These are phyloP conservation scores for Cystoderma amianthinum DNA, from an alignment of 768 basidiomycete species.

Conservation along the genomic window DNA sequence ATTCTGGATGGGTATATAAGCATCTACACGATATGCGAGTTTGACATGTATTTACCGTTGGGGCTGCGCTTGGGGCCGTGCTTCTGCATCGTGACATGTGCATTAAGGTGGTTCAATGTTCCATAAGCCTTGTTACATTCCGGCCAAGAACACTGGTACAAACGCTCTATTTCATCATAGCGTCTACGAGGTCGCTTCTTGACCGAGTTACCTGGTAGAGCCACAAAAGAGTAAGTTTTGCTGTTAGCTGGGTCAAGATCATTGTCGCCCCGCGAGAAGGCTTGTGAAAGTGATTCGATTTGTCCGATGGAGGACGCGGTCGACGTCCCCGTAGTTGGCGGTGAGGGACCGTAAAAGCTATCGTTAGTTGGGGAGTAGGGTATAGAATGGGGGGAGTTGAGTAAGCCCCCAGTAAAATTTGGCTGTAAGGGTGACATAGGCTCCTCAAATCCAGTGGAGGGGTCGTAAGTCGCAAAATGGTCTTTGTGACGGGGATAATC, in stretches of 20 bases:
- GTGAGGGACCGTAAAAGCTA: conserved; percentile 52
- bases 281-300: conserved; percentile 12
- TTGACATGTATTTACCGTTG: conserved; percentile 54
- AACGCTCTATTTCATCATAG: conserved; percentile 92
- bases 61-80: conserved; percentile 90
- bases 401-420: conserved; percentile 37
- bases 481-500: conserved; percentile 20
- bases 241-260: conserved; percentile 33
- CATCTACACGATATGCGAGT: conserved; percentile 6
- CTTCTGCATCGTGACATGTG: conserved; percentile 97
- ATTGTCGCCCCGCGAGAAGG: conserved; percentile 19
- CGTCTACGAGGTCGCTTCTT: conserved; percentile 80
- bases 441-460: conserved; percentile 30
- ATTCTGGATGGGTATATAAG: conserved; percentile 52
- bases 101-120: conserved; percentile 94
- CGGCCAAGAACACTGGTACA: conserved; percentile 83
- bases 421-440: conserved; percentile 51
- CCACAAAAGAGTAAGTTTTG: conserved; percentile 80
- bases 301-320: conserved; percentile 37
- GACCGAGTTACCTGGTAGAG: conserved; percentile 73
- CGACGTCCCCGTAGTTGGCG: conserved; percentile 57
- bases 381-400: conserved; percentile 24
- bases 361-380: conserved; percentile 41
- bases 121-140: conserved; percentile 83
- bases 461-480: conserved; percentile 23